Base-by-base conservation (phyloP, 345 rosid genomes). In the Bruguiera gymnorhiza region DNA sequence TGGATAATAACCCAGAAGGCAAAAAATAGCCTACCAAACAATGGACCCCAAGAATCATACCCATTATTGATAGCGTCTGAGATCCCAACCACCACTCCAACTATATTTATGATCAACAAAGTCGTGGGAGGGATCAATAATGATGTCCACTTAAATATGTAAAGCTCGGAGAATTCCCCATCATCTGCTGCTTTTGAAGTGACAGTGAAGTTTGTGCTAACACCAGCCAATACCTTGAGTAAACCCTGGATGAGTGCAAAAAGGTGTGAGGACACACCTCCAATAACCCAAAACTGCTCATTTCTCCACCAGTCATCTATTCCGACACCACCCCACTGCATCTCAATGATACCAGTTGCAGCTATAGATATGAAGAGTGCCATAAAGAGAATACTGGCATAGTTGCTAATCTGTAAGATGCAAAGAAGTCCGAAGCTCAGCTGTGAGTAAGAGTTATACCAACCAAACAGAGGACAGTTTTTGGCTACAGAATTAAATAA, bases 261-360 rank as follows among this genome's bases (percentile, higher is more conserved):
- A 6, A 94, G 86, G 85, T 94, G 98, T 0, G 98, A 80, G 23
- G 98, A 94, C 18, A 71, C 97, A 0, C 97, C 98, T 69, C 98
- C 98, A 6, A 94, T 94, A 31, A 94, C 97, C 98, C 98, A 94
- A 79, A 94, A 94, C 77, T 94, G 98, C 73, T 94, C 98, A 16
- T 94, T 94, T 81, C 97, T 87, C 98, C 98, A 94, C 97, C 95
- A 87, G 71, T 94, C 97, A 63, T 94, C 97, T 21, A 94, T 87
- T 15, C 93, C 95, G 20, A 94, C 98, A 26, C 93, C 90, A 6
- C 98, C 97, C 98, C 98, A 94, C 70, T 91, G 97, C 97, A 94
- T 94, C 83, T 94, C 98, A 4, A 94, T 90, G 54, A 94, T 81
- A 72, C 97, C 89, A 0, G 98, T 94, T 23, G 91, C 92, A 62